Conservation (phyloP, 2,329 filamentous ascomycete species). For the Colletotrichum sp. region DNA sequence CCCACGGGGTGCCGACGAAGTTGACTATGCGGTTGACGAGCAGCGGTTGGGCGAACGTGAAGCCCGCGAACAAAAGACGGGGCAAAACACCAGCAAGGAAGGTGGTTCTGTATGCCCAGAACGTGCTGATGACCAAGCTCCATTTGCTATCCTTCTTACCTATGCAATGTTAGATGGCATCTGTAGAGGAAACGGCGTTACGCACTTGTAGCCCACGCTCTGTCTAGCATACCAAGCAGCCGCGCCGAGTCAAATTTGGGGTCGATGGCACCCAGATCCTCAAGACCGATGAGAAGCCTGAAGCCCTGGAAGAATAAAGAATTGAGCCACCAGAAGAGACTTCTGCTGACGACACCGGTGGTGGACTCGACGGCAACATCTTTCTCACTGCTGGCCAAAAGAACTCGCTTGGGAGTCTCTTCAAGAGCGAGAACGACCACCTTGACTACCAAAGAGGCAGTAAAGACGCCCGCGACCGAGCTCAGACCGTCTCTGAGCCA, state of each 20-base stretch:
- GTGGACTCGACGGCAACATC: conserved; percentile 34
- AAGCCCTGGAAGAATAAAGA: conserved; percentile 31
- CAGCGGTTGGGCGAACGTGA: conserved; percentile 51
- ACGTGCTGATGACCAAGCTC: conserved; percentile 29
- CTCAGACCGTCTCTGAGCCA: conserved; percentile 33
- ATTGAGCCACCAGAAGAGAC: conserved; percentile 42
- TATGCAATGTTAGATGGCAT: background rate
- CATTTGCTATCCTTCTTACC: conserved; percentile 23
- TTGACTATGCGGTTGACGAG: conserved; percentile 41
- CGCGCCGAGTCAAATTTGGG: conserved; percentile 29
- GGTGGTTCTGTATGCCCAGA: conserved; percentile 32
- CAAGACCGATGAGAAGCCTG: conserved; percentile 25
- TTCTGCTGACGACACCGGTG: conserved; percentile 36
- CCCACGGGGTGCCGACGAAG: conserved; percentile 32
- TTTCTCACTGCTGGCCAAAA: conserved; percentile 22
- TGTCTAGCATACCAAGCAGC: conserved; percentile 24
- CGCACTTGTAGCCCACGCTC: conserved; percentile 27
- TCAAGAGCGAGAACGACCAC: conserved; percentile 33
- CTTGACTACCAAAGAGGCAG: conserved; percentile 30
- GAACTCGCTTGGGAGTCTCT: conserved; percentile 31
- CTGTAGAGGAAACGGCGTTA: background rate
- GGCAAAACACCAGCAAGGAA: conserved; percentile 38
- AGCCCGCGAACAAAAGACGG: conserved; percentile 41
- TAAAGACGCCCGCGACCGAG: conserved; percentile 30
- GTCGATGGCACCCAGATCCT: conserved; percentile 31